Percentiles rank a stretch among this genome's conserved stretches.
Conservation (phyloP, 202 grass and related monocot genomes). For the Zoysia matrella region DNA sequence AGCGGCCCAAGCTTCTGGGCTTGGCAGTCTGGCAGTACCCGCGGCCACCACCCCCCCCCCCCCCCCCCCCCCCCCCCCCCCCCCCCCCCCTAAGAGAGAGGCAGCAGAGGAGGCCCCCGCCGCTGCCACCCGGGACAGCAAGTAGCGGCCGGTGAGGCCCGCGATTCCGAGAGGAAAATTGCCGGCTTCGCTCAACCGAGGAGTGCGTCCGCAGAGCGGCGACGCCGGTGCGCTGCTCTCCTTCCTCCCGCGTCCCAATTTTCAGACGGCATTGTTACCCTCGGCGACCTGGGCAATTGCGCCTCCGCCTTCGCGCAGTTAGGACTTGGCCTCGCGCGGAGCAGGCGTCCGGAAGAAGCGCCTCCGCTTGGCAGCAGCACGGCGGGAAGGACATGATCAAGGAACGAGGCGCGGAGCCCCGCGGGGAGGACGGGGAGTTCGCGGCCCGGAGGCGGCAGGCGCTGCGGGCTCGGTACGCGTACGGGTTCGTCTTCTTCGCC, state of each 20-base stretch:
- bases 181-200: constrained; percentile 9
- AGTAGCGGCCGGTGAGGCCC: not conserved
- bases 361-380: not conserved
- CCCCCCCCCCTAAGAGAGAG: not conserved
- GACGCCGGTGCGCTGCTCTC: constrained; percentile 17
- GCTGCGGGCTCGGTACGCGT: constrained; percentile 70
- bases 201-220: constrained; percentile 12
- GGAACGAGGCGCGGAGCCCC: not conserved
- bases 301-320: not conserved
- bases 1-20: not conserved
- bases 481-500: constrained; percentile 85
- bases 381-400: constrained; percentile 12
- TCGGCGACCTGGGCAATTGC: not conserved
- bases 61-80: not conserved
- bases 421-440: constrained; percentile 24
- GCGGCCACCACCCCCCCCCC: too few species aligned
- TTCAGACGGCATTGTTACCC: not conserved
- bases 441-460: constrained; percentile 55
- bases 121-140: not conserved
- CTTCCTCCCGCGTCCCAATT: not conserved
- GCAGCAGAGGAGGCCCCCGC: not conserved
- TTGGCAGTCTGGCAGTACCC: not conserved
- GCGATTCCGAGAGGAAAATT: not conserved
- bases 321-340: not conserved
- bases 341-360: not conserved